Evolutionary conservation across 495 filamentous ascomycete species (phyloP).

Genomic region (Hypoxylon fragiforme): DNA sequence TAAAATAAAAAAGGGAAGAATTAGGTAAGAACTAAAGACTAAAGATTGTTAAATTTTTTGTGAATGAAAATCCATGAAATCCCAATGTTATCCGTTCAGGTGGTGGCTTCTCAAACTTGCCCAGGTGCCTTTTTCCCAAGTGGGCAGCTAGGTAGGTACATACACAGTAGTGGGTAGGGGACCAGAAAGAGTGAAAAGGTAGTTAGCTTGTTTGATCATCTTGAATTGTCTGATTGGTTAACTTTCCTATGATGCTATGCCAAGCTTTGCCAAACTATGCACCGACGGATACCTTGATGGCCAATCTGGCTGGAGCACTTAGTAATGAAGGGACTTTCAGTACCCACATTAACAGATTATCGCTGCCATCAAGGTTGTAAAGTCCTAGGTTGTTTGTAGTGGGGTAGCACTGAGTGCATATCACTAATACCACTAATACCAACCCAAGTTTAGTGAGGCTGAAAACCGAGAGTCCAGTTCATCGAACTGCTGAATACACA

Average conservation of each 20-base stretch:
- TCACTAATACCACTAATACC: not conserved
- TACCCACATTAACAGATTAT: constrained; percentile 6
- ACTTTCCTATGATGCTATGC: constrained; percentile 17
- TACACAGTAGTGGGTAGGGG: constrained; percentile 12
- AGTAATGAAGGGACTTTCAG: constrained; percentile 16
- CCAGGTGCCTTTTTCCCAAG: too few relatives aligned
- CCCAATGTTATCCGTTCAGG: too few relatives aligned
- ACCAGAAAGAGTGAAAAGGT: not conserved
- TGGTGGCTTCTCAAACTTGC: too few relatives aligned
- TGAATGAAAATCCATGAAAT: too few relatives aligned
- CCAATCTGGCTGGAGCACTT: constrained; percentile 19
- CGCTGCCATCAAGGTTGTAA: constrained; percentile 10
- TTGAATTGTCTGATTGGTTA: constrained; percentile 13
- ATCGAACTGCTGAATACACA: not conserved
- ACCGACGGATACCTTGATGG: constrained; percentile 30
- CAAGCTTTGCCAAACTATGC: constrained; percentile 26
- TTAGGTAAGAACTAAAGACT: too few relatives aligned
- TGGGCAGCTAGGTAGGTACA: too few relatives aligned
- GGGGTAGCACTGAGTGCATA: not conserved
- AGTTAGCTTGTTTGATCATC: not conserved
- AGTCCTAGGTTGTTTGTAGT: too few relatives aligned
- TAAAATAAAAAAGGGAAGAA: too few relatives aligned
- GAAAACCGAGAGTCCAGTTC: constrained; percentile 17
- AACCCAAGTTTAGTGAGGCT: constrained; percentile 16
- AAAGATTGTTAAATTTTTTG: too few relatives aligned